These are phyloP conservation scores for Ascochyta koolunga DNA, from an alignment of 2,329 filamentous ascomycete genomes.

Conservation along the genomic window DNA sequence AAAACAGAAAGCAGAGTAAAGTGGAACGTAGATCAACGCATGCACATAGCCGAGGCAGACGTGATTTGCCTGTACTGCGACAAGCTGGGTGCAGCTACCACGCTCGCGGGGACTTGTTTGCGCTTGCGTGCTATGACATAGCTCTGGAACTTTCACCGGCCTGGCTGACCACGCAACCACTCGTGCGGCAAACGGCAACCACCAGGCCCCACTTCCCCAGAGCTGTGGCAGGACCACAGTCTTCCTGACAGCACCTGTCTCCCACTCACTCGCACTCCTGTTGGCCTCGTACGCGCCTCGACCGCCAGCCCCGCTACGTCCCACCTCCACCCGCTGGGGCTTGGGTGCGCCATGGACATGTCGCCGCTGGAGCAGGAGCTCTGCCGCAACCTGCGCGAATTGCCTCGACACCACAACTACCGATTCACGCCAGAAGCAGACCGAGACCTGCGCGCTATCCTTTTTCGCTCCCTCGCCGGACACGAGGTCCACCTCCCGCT, in stretches of 20 bases:
- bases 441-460: constrained; percentile 73
- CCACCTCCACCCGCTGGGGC: constrained; percentile 15
- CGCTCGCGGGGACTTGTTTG: constrained; percentile 2
- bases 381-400: constrained; percentile 78
- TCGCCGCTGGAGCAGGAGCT: constrained; percentile 75
- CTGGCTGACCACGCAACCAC: not conserved
- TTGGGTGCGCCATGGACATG: constrained; percentile 50
- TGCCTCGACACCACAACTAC: constrained; percentile 75
- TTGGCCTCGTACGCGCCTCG: not conserved
- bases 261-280: not conserved
- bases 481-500: constrained; percentile 75
- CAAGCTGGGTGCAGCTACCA: constrained; percentile 1
- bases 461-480: constrained; percentile 87
- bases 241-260: constrained; percentile 6
- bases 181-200: not conserved
- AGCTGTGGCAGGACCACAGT: constrained; percentile 27
- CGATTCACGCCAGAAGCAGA: constrained; percentile 76
- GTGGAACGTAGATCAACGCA: no score
- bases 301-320: constrained; percentile 20
- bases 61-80: not conserved
- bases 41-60: not conserved
- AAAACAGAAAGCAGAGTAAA: not conserved
- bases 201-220: not conserved
- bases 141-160: constrained; percentile 16
- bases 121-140: constrained; percentile 9